A percentile compares a stretch with the other conserved stretches of the same genome.
Conservation (phyloP, 176 grass and related monocot genomes). For the Echinochloa phyllopogon region DNA sequence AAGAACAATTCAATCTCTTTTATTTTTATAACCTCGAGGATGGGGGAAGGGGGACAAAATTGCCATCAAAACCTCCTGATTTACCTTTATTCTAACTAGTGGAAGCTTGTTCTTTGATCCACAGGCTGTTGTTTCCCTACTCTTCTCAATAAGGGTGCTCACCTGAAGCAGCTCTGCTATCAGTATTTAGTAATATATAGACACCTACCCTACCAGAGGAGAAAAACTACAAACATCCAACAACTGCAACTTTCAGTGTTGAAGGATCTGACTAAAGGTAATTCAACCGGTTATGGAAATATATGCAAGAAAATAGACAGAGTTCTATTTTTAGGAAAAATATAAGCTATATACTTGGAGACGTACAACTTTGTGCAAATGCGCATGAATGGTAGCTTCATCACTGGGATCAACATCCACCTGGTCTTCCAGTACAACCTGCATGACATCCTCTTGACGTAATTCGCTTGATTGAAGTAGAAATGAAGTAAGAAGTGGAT, state of each 20-base stretch:
- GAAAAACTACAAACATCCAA: neutral
- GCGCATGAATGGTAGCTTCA: slow-evolving; percentile 51
- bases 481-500: slow-evolving; percentile 6
- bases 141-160: slow-evolving; percentile 69
- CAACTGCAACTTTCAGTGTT: slow-evolving; percentile 4
- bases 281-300: neutral
- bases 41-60: neutral
- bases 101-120: slow-evolving; percentile 64
- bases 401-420: slow-evolving; percentile 60
- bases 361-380: slow-evolving; percentile 87
- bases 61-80: neutral
- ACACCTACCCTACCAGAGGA: slow-evolving; percentile 11
- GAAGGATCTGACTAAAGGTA: slow-evolving; percentile 9
- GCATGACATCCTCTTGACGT: slow-evolving; percentile 29
- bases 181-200: neutral
- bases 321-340: neutral
- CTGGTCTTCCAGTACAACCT: slow-evolving; percentile 83
- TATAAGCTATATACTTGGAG: neutral
- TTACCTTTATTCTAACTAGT: slow-evolving; percentile 88
- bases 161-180: slow-evolving; percentile 54
- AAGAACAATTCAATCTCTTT: slow-evolving; percentile 5
- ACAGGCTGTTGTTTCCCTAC: slow-evolving; percentile 42
- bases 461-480: neutral
- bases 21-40: neutral
- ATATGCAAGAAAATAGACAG: neutral